Conservation (phyloP, 2,329 filamentous ascomycete genomes). For the Aspergillus udagawae region DNA sequence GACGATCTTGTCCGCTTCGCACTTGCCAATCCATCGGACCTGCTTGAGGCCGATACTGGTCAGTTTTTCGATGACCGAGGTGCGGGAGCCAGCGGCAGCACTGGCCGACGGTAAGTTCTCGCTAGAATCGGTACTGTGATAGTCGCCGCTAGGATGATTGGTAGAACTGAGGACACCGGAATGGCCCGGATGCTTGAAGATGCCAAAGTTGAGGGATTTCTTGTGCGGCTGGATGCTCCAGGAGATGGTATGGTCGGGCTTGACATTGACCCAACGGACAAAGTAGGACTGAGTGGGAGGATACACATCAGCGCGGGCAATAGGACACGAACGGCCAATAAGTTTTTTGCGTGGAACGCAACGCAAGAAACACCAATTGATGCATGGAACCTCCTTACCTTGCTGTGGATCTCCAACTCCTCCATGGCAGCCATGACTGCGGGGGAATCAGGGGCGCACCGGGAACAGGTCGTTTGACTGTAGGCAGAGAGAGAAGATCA, state of each 20-base stretch:
- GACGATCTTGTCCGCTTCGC: slow-evolving; percentile 91
- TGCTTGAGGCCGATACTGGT: slow-evolving; percentile 59
- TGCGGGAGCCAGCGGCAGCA: slow-evolving; percentile 45
- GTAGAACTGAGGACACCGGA: slow-evolving; percentile 47
- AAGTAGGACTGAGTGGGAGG: slow-evolving; percentile 73
- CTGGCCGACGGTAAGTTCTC: slow-evolving; percentile 30
- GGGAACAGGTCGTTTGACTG: slow-evolving; percentile 8
- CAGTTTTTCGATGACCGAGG: slow-evolving; percentile 64
- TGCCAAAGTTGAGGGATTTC: slow-evolving; percentile 96
- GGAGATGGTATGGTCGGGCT: slow-evolving; percentile 85
- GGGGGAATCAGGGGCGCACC: slow-evolving; percentile 1
- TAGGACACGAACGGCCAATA: slow-evolving; percentile 3
- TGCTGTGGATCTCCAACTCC: slow-evolving; percentile 95
- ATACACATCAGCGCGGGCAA: slow-evolving; percentile 18
- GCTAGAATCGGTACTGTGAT: slow-evolving; percentile 35
- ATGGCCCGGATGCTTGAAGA: slow-evolving; percentile 92
- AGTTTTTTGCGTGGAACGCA: background rate
- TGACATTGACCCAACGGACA: slow-evolving; percentile 92
- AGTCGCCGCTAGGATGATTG: slow-evolving; percentile 40
- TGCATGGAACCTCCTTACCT: slow-evolving; percentile 54
- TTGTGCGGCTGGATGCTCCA: slow-evolving; percentile 98
- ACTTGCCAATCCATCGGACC: slow-evolving; percentile 83
- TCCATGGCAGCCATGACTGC: slow-evolving; percentile 83
- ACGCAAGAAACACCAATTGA: background rate
- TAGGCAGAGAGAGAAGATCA: background rate